Evolutionary conservation across 345 rosid genomes (phyloP).

Genomic region (Brassica carinata): DNA sequence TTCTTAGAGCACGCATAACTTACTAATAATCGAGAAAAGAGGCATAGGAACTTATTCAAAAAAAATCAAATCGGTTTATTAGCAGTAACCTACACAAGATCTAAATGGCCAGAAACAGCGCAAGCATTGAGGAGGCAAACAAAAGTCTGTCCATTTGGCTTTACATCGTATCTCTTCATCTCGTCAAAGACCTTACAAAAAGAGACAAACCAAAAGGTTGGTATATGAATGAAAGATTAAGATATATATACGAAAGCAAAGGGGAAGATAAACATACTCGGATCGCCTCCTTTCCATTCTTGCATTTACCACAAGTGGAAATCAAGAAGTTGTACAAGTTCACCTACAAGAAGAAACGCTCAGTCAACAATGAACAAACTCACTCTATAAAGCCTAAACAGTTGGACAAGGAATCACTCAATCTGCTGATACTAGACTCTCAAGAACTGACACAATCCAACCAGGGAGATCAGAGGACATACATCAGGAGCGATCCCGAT

Average conservation of each 20-base stretch:
- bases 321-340: constrained; percentile 81
- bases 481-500: constrained; percentile 95
- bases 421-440: not conserved
- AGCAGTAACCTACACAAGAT: constrained; percentile 73
- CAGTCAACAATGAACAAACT: constrained; percentile 3
- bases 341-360: constrained; percentile 48
- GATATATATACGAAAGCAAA: not conserved
- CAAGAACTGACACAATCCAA: not conserved
- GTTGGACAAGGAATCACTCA: not conserved
- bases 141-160: constrained; percentile 92
- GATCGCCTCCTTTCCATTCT: constrained; percentile 68
- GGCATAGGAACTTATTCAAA: constrained; percentile 3
- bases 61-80: not conserved
- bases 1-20: not conserved
- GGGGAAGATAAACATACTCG: constrained; percentile 47
- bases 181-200: constrained; percentile 72
- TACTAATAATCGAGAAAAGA: not conserved
- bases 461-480: constrained; percentile 28
- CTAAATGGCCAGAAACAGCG: constrained; percentile 83
- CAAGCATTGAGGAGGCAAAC: constrained; percentile 83
- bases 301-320: constrained; percentile 87
- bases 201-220: constrained; percentile 11
- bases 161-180: constrained; percentile 87
- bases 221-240: not conserved
- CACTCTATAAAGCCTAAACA: constrained; percentile 1